phyloP scores from a whole-genome alignment of 2,329 filamentous ascomycete genomes.

The Penicillium frequentans region DNA sequence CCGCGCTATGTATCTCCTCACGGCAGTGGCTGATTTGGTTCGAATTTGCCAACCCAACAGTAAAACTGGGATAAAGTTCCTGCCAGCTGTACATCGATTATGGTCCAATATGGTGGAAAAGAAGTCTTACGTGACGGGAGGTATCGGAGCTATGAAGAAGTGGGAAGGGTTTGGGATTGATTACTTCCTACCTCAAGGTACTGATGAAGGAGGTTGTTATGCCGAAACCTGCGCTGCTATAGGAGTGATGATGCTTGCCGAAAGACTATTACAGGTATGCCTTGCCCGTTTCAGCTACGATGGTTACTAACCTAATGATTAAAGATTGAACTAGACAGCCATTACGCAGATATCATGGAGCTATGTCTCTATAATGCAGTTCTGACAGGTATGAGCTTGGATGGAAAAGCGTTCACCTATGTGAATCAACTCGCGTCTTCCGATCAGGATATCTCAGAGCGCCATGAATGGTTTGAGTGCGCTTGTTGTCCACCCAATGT shows the following conservation, averaged over 20 bases:
- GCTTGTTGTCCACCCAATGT: slow-evolving; percentile 64
- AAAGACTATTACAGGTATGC: slow-evolving; percentile 52
- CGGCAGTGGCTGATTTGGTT: slow-evolving; percentile 57
- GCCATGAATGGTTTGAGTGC: slow-evolving; percentile 60
- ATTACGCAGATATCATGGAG: slow-evolving; percentile 62
- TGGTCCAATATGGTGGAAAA: slow-evolving; percentile 62
- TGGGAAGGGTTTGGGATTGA: slow-evolving; percentile 62
- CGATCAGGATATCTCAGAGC: slow-evolving; percentile 49
- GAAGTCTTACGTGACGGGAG: slow-evolving; percentile 65
- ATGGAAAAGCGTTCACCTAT: slow-evolving; percentile 61
- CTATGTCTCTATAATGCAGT: slow-evolving; percentile 62
- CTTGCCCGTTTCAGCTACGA: not conserved
- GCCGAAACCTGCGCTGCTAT: slow-evolving; percentile 63
- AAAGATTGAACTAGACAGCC: slow-evolving; percentile 51
- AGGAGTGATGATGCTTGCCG: slow-evolving; percentile 61
- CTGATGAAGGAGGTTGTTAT: slow-evolving; percentile 63
- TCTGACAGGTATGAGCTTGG: slow-evolving; percentile 57
- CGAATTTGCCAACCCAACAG: slow-evolving; percentile 36
- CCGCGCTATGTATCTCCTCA: slow-evolving; percentile 61
- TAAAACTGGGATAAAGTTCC: slow-evolving; percentile 30
- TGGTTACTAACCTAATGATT: slow-evolving; percentile 2
- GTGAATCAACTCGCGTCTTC: slow-evolving; percentile 61
- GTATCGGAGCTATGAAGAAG: slow-evolving; percentile 58
- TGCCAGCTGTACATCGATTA: slow-evolving; percentile 47
- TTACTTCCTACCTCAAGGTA: slow-evolving; percentile 59